Conservation (phyloP, 768 basidiomycete genomes). For the Dioszegia hungarica region DNA sequence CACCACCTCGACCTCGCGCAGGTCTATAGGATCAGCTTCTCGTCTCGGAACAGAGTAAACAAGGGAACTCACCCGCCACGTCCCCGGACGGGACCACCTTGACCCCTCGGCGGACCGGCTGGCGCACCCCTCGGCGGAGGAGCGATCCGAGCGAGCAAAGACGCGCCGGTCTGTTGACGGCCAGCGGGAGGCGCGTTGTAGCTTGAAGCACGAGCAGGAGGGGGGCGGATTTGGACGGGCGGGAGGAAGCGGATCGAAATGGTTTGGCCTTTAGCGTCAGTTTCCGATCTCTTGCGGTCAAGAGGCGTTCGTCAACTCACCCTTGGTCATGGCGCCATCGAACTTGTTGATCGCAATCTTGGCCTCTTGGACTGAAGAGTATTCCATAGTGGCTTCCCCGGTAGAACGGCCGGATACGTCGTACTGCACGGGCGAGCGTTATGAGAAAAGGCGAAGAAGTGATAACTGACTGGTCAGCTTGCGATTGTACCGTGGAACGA, state of each 20-base stretch:
- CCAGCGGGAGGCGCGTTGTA: neutral
- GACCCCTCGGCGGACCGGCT: neutral
- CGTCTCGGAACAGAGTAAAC: neutral
- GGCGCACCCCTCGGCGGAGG: neutral
- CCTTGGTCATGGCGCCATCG: slow-evolving; percentile 81
- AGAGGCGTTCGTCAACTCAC: slow-evolving; percentile 50
- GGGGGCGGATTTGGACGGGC: slow-evolving; percentile 22
- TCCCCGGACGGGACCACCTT: slow-evolving; percentile 2
- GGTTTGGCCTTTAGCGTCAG: slow-evolving; percentile 31
- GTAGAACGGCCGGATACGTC: slow-evolving; percentile 90
- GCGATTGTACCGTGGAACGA: neutral
- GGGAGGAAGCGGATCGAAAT: slow-evolving; percentile 39
- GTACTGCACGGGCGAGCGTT: slow-evolving; percentile 60
- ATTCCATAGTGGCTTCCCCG: slow-evolving; percentile 73
- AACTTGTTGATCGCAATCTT: slow-evolving; percentile 76
- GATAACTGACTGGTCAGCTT: neutral
- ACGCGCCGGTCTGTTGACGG: slow-evolving; percentile 17
- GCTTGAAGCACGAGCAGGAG: slow-evolving; percentile 10
- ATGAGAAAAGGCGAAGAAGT: neutral
- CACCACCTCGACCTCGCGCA: slow-evolving; percentile 45
- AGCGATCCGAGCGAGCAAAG: slow-evolving; percentile 30
- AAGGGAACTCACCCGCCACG: neutral
- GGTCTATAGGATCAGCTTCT: slow-evolving; percentile 55
- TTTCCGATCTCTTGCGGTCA: neutral
- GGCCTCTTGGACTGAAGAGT: slow-evolving; percentile 73